Conservation (phyloP, 78 protist species). For the Dictyostelium purpureum region DNA sequence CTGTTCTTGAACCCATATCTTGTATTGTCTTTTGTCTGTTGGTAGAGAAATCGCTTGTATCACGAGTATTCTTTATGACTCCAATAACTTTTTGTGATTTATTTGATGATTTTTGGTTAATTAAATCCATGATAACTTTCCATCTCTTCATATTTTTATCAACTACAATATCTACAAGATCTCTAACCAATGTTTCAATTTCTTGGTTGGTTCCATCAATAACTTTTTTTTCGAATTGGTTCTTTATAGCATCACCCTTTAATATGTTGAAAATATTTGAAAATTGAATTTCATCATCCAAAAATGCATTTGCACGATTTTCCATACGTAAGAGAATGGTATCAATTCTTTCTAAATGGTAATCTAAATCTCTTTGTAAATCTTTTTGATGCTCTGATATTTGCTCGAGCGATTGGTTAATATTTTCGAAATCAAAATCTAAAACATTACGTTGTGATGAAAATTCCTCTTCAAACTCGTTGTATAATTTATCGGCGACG, state of each 20-base stretch:
- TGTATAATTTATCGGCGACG: conserved; percentile 64
- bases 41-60: conserved; percentile 21
- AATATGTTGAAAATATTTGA: conserved; percentile 20
- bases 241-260: conserved; percentile 3
- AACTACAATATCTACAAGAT: conserved; percentile 72
- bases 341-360: conserved; percentile 72
- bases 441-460: conserved; percentile 16
- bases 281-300: conserved; percentile 64
- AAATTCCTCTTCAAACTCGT: not conserved
- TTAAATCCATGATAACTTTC: conserved; percentile 39
- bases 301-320: conserved; percentile 60
- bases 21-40: conserved; percentile 12
- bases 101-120: conserved; percentile 27
- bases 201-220: conserved; percentile 34
- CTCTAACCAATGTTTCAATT: conserved; percentile 57
- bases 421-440: conserved; percentile 27
- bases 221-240: conserved; percentile 59
- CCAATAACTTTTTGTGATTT: conserved; percentile 39
- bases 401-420: conserved; percentile 1
- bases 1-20: conserved; percentile 14
- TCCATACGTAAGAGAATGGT: conserved; percentile 54
- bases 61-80: not conserved
- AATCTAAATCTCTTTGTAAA: conserved; percentile 46
- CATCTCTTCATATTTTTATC: conserved; percentile 57
- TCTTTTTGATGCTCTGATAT: conserved; percentile 38